Evolutionary conservation across 768 basidiomycete species (phyloP).

Genomic region (Boletus coccyginus): DNA sequence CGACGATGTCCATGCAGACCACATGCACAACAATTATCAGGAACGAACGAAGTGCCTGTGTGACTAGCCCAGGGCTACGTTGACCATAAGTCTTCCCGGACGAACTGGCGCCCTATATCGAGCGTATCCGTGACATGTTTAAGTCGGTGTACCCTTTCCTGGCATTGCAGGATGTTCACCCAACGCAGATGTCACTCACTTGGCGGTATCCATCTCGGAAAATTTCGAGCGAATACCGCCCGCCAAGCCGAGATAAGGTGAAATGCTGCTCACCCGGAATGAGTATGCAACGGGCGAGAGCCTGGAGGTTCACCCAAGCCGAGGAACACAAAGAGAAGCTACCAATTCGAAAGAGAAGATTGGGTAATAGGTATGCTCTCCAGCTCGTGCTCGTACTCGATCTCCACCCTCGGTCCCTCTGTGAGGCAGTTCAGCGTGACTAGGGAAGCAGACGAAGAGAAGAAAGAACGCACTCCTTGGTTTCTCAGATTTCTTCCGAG

Average conservation of each 20-base stretch:
- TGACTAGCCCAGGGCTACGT: background rate
- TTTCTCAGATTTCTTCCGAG: slow-evolving; percentile 56
- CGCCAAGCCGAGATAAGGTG: background rate
- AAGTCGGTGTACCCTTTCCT: background rate
- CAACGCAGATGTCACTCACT: background rate
- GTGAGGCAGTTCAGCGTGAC: slow-evolving; percentile 16
- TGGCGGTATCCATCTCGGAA: background rate
- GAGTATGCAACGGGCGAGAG: background rate
- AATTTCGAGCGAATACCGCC: background rate
- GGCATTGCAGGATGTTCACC: background rate
- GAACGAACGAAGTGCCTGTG: background rate
- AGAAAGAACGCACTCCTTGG: slow-evolving; percentile 52
- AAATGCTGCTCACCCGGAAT: background rate
- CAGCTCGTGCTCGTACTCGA: slow-evolving; percentile 95
- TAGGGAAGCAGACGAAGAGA: background rate
- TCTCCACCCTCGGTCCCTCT: slow-evolving; percentile 83
- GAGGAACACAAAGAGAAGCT: slow-evolving; percentile 16
- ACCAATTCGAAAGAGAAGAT: slow-evolving; percentile 54
- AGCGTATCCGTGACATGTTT: background rate
- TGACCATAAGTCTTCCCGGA: background rate
- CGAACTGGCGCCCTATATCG: no score
- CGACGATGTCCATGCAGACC: background rate
- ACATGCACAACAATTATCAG: no score
- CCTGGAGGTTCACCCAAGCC: background rate
- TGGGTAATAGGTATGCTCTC: slow-evolving; percentile 60